Conservation (phyloP, 164 flowering plant genomes). For the Piper longum region DNA sequence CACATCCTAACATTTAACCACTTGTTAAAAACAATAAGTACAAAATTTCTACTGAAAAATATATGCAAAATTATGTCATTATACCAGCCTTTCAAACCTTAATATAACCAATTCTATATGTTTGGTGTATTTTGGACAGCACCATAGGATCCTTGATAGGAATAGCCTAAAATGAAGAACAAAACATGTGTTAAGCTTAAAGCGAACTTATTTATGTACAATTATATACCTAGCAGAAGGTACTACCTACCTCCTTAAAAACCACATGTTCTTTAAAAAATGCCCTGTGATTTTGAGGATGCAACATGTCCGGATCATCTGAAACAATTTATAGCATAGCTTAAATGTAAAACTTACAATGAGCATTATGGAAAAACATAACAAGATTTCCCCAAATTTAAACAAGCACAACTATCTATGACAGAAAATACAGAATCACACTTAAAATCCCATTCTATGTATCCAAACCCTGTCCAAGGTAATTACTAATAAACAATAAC, state of each 20-base stretch:
- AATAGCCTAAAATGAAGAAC: slow-evolving; percentile 37
- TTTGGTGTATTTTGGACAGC: slow-evolving; percentile 88
- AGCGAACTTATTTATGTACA: no score
- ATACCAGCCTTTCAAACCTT: slow-evolving; percentile 37
- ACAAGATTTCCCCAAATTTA: no score
- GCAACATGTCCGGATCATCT: slow-evolving; percentile 81
- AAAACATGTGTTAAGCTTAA: no score
- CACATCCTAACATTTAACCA: slow-evolving; percentile 49
- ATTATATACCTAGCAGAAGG: neutral
- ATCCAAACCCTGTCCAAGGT: no score
- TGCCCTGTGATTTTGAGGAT: slow-evolving; percentile 60
- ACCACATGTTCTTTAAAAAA: slow-evolving; percentile 84
- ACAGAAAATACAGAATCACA: no score
- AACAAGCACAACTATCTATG: no score
- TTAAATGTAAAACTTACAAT: no score
- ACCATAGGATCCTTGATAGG: slow-evolving; percentile 72
- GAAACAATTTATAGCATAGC: slow-evolving; percentile 5
- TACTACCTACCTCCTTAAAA: slow-evolving; percentile 71
- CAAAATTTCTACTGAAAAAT: neutral
- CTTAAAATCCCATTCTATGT: no score
- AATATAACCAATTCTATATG: slow-evolving; percentile 83
- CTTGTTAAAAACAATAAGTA: neutral
- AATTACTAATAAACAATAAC: no score
- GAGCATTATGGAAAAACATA: no score
- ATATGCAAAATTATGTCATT: neutral